phyloP scores from a whole-genome alignment of 2,329 filamentous ascomycete genomes.

The Paraconiothyrium sp. region DNA sequence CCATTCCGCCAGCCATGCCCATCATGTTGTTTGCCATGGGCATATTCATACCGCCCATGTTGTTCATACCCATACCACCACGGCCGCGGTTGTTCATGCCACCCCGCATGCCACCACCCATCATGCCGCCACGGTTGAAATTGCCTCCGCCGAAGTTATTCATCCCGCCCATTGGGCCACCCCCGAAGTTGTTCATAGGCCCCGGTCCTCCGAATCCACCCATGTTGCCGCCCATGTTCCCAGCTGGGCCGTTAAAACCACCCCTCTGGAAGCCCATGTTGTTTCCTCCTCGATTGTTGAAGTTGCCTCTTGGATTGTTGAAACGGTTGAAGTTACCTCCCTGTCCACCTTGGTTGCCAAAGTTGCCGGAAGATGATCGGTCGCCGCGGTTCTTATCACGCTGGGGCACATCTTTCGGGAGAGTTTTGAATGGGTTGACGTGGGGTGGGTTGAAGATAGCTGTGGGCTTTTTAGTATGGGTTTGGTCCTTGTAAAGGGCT shows the following conservation, averaged over 20 bases:
- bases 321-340: slow-evolving; percentile 42
- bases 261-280: slow-evolving; percentile 48
- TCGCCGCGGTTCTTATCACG: slow-evolving; percentile 73
- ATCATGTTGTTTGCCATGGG: slow-evolving; percentile 46
- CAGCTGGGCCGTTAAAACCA: slow-evolving; percentile 47
- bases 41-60: slow-evolving; percentile 49
- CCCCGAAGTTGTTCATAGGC: slow-evolving; percentile 59
- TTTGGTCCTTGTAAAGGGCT: slow-evolving; percentile 65
- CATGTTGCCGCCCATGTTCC: slow-evolving; percentile 51
- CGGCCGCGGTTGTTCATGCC: slow-evolving; percentile 56
- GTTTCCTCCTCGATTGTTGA: slow-evolving; percentile 38
- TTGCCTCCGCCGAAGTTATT: slow-evolving; percentile 50
- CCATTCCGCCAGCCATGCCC: slow-evolving; percentile 58
- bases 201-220: slow-evolving; percentile 58
- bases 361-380: slow-evolving; percentile 56
- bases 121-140: slow-evolving; percentile 58
- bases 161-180: slow-evolving; percentile 45
- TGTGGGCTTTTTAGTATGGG: slow-evolving; percentile 70
- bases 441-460: slow-evolving; percentile 79
- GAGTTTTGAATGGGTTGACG: slow-evolving; percentile 87
- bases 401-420: slow-evolving; percentile 86
- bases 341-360: slow-evolving; percentile 63
- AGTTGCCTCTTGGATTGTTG: slow-evolving; percentile 45
- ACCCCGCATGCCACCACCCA: slow-evolving; percentile 53
- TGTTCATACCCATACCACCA: slow-evolving; percentile 48